phyloP scores from a whole-genome alignment of 176 grass and related monocot species.

The Leersia perrieri region DNA sequence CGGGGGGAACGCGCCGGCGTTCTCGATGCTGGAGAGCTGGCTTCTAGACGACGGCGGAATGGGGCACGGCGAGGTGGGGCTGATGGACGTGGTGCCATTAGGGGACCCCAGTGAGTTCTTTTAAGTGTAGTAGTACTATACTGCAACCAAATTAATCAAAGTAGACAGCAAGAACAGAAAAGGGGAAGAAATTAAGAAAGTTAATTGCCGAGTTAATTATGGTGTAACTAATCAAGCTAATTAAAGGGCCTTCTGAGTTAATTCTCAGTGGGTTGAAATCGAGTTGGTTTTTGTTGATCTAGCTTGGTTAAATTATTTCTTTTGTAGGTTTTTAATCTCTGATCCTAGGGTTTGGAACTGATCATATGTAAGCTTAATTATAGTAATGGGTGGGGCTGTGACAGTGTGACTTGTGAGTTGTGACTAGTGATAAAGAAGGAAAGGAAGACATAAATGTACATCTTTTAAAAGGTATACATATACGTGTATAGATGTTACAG shows the following conservation, averaged over 20 bases:
- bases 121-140: constrained; percentile 55
- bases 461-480: constrained; percentile 47
- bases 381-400: constrained; percentile 17
- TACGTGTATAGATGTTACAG: constrained; percentile 21
- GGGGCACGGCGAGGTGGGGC: constrained; percentile 54
- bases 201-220: constrained; percentile 23
- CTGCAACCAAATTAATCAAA: constrained; percentile 31
- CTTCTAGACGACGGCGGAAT: constrained; percentile 71
- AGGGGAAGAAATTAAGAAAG: not conserved
- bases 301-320: constrained; percentile 16
- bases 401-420: not conserved
- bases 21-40: constrained; percentile 90
- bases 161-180: constrained; percentile 37
- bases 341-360: constrained; percentile 36
- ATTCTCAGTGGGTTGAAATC: constrained; percentile 35
- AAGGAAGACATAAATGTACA: constrained; percentile 66
- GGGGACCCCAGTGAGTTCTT: constrained; percentile 71
- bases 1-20: constrained; percentile 27
- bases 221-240: constrained; percentile 16
- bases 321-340: constrained; percentile 12
- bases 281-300: constrained; percentile 21
- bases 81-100: constrained; percentile 67
- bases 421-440: constrained; percentile 20
- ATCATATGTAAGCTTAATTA: constrained; percentile 41
- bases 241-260: constrained; percentile 9